phyloP scores from a whole-genome alignment of 1,284 basidiomycete species.

The Marasmius sp. region DNA sequence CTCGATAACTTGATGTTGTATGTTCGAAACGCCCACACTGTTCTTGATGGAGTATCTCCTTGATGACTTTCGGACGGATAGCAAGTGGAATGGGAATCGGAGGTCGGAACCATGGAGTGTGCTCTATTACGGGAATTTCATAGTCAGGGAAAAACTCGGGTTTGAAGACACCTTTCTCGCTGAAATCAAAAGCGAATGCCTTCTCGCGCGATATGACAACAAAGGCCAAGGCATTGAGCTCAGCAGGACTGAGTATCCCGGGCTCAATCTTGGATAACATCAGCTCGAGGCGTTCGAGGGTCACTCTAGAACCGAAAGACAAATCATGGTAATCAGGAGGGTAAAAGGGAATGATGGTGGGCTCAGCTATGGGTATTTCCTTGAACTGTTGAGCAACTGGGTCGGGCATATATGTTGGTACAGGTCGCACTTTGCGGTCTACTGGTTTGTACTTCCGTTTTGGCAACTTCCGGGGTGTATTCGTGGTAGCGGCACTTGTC shows the following conservation, averaged over 20 bases:
- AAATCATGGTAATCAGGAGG: neutral
- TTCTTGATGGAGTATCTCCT: slow-evolving; percentile 23
- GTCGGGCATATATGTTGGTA: neutral
- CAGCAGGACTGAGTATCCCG: neutral
- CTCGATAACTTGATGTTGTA: slow-evolving; percentile 28
- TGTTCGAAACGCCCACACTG: slow-evolving; percentile 29
- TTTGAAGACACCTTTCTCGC: slow-evolving; percentile 28
- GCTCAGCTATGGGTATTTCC: no score
- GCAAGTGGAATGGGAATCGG: slow-evolving; percentile 28
- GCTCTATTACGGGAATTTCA: slow-evolving; percentile 4
- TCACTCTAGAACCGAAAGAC: neutral
- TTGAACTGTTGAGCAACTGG: neutral
- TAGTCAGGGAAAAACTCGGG: slow-evolving; percentile 30
- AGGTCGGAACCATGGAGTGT: slow-evolving; percentile 28
- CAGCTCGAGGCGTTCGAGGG: neutral
- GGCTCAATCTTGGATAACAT: neutral
- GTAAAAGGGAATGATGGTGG: neutral
- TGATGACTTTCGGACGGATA: slow-evolving; percentile 20
- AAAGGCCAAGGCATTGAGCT: neutral
- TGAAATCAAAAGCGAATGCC: slow-evolving; percentile 26
- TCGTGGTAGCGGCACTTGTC: no score
- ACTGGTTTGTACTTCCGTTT: neutral
- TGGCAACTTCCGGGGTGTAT: no score
- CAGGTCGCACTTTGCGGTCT: neutral
- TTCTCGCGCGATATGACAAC: no score